These are phyloP conservation scores for Coriaria nepalensis DNA, from an alignment of 306 rosid species.

Conservation along the genomic window DNA sequence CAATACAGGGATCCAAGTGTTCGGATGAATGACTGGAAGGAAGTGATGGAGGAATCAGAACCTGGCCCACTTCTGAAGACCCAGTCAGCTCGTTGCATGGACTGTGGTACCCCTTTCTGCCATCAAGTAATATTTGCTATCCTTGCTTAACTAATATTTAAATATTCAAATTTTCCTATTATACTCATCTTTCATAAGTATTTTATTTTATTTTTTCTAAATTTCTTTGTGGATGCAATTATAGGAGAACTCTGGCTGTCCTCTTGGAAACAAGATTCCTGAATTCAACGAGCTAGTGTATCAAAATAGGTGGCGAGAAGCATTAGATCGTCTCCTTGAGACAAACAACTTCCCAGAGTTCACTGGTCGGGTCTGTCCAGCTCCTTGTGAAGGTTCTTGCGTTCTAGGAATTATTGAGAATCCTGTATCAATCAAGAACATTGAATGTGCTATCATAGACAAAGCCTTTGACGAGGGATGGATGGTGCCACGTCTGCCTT, in stretches of 20 bases:
- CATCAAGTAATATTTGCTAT: conserved; percentile 49
- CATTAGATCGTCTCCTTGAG: conserved; percentile 87
- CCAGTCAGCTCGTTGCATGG: conserved; percentile 99
- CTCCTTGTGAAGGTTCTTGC: conserved; percentile 98
- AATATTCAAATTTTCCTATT: no score
- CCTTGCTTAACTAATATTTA: background rate
- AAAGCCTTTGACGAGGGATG: conserved; percentile 98
- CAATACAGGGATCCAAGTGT: conserved; percentile 79
- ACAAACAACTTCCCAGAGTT: conserved; percentile 98
- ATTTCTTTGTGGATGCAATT: conserved; percentile 9
- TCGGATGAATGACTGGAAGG: conserved; percentile 82
- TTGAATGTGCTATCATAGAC: conserved; percentile 95
- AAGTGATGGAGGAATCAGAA: conserved; percentile 81
- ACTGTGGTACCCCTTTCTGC: conserved; percentile 98
- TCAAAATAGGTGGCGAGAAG: conserved; percentile 96
- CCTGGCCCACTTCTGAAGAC: conserved; percentile 93
- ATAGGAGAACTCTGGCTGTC: conserved; percentile 95
- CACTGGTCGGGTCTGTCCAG: conserved; percentile 97
- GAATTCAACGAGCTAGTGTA: conserved; percentile 91
- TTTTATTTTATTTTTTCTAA: background rate
- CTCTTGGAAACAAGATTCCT: conserved; percentile 96
- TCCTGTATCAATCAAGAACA: conserved; percentile 86
- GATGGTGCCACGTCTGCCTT: conserved; percentile 96
- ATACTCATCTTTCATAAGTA: no score
- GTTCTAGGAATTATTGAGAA: conserved; percentile 76